Evolutionary conservation across 495 filamentous ascomycete species (phyloP).

Genomic region (Annulohypoxylon moriforme): DNA sequence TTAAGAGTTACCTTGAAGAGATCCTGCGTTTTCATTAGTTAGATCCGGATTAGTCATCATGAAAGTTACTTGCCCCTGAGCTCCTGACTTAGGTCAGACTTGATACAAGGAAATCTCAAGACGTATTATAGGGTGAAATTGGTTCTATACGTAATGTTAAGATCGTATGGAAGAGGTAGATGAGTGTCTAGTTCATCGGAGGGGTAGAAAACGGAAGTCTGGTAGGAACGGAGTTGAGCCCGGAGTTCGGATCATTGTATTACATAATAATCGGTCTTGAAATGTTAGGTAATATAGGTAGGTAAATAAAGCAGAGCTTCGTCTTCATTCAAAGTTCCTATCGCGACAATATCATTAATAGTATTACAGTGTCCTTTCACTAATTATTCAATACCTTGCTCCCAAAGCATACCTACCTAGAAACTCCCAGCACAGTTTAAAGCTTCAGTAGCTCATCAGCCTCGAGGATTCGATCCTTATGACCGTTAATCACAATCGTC

Average conservation of each 20-base stretch:
- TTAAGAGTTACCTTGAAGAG: not conserved
- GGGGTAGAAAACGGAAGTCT: not conserved
- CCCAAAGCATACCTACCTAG: not conserved
- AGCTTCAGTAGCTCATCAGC: slow-evolving; percentile 47
- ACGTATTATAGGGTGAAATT: too few relatives aligned
- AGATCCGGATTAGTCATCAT: not conserved
- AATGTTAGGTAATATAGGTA: not conserved
- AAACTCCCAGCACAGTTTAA: slow-evolving; percentile 9
- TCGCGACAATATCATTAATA: not conserved
- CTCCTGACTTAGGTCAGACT: too few relatives aligned
- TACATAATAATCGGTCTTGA: not conserved
- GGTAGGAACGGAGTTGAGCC: not conserved
- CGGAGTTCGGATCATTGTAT: not conserved
- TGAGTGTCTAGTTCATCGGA: too few relatives aligned
- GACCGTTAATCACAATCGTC: slow-evolving; percentile 52
- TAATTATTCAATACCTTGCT: too few relatives aligned
- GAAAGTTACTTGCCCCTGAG: not conserved
- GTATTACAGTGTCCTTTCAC: not conserved
- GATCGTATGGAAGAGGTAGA: too few relatives aligned
- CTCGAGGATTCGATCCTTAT: slow-evolving; percentile 49
- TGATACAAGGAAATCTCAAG: too few relatives aligned
- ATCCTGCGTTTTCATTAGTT: not conserved
- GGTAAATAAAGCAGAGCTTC: not conserved
- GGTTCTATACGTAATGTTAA: too few relatives aligned
- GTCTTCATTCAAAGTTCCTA: not conserved